Evolutionary conservation across 345 rosid genomes (phyloP), one percentile per base, ranked within the genome.

Genomic region (Hibiscus syriacus): DNA sequence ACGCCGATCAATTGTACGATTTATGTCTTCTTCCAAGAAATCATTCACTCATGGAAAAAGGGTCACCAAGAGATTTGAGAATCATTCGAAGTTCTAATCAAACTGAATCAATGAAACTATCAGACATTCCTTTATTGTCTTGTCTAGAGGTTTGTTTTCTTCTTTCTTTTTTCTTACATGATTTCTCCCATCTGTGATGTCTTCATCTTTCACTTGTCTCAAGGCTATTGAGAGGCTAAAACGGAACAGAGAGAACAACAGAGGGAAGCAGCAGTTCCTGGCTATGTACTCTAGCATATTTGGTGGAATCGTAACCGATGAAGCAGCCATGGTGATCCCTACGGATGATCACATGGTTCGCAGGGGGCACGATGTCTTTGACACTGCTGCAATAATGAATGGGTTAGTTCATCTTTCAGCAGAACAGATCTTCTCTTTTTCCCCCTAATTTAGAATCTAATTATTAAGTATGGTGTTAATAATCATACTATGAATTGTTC

Each of bases 341-440:
- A 66, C 91, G 73, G 96, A 93, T 76, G 99, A 91, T 38, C 97
- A 91, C 76, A 87, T 91, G 95, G 96, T 90, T 61, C 99, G 91
- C 75, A 78, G 98, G 60, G 97, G 97, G 22, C 97, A 91, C 56
- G 97, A 97, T 26, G 91, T 93, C 76, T 93, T 93, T 70, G 99
- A 93, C 72, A 91, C 99, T 34, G 87, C 96, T 14, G 87, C 86
- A 4, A 87, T 91, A 70, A 34, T 82, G 67, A 82, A 90, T 12
- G 96, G 97, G 97, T 90, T 52, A 70, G 96, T 82, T 39, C 30
- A 26, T 56, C 30, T 36, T 17, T 41, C 30, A 26, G 67, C 50
- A 43, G 11, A 55, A 12, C 4, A 59, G 6, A 30, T 65, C 13
- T n/a, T 52, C 48, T 65, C 13, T n/a, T 52, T 49, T 17, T 2